Percentiles rank a stretch among this genome's conserved stretches.
Evolutionary conservation across 306 rosid species (phyloP).

Genomic region (Astragalus glycyphyllos): DNA sequence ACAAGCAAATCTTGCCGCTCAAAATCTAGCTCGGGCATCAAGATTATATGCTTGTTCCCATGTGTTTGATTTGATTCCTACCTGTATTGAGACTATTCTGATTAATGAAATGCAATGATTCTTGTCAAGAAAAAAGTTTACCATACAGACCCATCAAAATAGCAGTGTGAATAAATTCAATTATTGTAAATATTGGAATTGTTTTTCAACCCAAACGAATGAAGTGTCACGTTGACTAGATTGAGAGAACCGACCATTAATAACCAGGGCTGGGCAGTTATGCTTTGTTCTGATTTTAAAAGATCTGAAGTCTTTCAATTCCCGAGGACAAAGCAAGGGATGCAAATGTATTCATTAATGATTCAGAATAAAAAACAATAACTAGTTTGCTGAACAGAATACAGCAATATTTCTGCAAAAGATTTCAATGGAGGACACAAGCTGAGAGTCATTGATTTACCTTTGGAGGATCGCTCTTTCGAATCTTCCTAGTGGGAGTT

Average conservation of each 20-base stretch:
- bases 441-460: slow-evolving; percentile 50
- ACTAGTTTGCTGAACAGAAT: slow-evolving; percentile 20
- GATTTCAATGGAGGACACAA: slow-evolving; percentile 34
- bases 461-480: slow-evolving; percentile 63
- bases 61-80: too few species aligned
- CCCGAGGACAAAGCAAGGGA: slow-evolving; percentile 20
- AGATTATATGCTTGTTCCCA: too few species aligned
- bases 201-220: neutral
- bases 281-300: neutral
- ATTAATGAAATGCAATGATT: too few species aligned
- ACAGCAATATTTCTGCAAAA: slow-evolving; percentile 8
- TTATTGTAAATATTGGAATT: neutral
- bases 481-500: slow-evolving; percentile 76
- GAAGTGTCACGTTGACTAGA: slow-evolving; percentile 7
- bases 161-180: slow-evolving; percentile 7
- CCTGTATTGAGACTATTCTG: too few species aligned
- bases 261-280: neutral
- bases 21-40: too few species aligned
- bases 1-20: too few species aligned
- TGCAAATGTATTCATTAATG: neutral
- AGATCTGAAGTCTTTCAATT: slow-evolving; percentile 8
- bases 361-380: neutral
- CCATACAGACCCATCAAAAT: slow-evolving; percentile 10
- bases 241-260: slow-evolving; percentile 2
- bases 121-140: too few species aligned